These are phyloP conservation scores for Anthoceros angustus DNA, from an alignment of 225 moss, liverwort and hornwort species.

Conservation along the genomic window DNA sequence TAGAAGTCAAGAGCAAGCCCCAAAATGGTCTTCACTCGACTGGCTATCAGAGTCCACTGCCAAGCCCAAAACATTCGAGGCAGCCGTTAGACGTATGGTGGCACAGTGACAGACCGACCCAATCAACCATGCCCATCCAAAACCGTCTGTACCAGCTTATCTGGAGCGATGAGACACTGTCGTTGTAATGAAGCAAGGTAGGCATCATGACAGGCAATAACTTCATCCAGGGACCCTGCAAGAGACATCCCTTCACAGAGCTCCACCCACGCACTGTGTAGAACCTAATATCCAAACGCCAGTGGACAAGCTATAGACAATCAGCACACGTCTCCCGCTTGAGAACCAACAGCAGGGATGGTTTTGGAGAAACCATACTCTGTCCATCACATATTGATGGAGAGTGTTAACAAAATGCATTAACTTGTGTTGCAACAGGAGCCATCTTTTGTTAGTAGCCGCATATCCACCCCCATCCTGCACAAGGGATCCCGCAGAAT, in stretches of 20 bases:
- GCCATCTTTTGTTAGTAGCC: conserved; percentile 67
- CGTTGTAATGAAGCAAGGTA: conserved; percentile 91
- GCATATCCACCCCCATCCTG: conserved; percentile 88
- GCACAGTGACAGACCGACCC: neutral
- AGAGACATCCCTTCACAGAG: conserved; percentile 89
- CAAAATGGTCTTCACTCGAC: conserved; percentile 78
- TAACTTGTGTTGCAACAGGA: conserved; percentile 85
- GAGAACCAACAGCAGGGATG: neutral
- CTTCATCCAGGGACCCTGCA: conserved; percentile 92
- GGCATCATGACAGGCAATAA: conserved; percentile 87
- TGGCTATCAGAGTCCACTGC: conserved; percentile 94
- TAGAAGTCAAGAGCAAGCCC: conserved; percentile 88
- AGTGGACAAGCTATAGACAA: neutral
- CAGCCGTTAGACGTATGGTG: neutral
- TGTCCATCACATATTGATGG: conserved; percentile 97
- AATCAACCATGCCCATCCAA: neutral
- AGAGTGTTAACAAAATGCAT: conserved; percentile 99
- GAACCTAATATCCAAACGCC: conserved; percentile 36
- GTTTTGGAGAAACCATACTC: conserved; percentile 26
- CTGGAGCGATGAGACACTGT: conserved; percentile 91
- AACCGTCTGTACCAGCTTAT: conserved; percentile 51
- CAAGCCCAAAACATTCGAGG: neutral
- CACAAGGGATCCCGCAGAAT: neutral
- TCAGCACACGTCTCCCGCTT: neutral
- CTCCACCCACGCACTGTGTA: conserved; percentile 97